Conservation (phyloP, 176 grass and related monocot species). For the Avena sativa region DNA sequence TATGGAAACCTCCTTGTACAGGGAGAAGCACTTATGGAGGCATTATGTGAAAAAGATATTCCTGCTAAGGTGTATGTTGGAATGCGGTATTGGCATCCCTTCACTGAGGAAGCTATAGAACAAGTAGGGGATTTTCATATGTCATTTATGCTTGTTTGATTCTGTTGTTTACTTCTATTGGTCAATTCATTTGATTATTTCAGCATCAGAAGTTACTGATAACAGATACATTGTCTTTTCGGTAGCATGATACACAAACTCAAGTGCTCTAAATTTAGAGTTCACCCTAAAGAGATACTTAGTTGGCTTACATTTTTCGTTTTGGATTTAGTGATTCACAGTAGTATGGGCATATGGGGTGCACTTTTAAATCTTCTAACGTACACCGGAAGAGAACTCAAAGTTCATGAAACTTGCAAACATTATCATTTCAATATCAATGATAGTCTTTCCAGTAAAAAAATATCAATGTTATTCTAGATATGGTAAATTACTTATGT, state of each 20-base stretch:
- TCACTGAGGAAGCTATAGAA: conserved; percentile 99
- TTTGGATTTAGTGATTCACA: conserved; percentile 19
- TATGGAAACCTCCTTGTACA: conserved; percentile 41
- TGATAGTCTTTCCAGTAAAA: background rate
- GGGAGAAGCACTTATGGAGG: conserved; percentile 87
- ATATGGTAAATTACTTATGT: conserved; percentile 15
- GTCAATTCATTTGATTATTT: conserved; percentile 20
- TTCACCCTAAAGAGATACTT: conserved; percentile 26
- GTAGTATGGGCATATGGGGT: conserved; percentile 18
- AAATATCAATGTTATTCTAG: conserved; percentile 27
- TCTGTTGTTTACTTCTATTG: conserved; percentile 34
- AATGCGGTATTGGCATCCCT: conserved; percentile 99
- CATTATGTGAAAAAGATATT: conserved; percentile 85
- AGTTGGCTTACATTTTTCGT: background rate
- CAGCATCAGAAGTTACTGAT: conserved; percentile 7
- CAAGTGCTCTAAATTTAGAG: background rate
- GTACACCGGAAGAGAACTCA: background rate
- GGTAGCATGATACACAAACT: conserved; percentile 12
- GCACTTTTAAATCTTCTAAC: conserved; percentile 16
- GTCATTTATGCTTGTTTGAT: conserved; percentile 9
- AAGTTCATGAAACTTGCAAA: conserved; percentile 17
- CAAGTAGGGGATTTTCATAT: conserved; percentile 58
- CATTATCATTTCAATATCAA: conserved; percentile 9
- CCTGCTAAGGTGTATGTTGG: conserved; percentile 97
- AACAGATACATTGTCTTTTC: background rate